These are phyloP conservation scores for Didymella exigua DNA, from an alignment of 2,329 filamentous ascomycete species.

Conservation along the genomic window DNA sequence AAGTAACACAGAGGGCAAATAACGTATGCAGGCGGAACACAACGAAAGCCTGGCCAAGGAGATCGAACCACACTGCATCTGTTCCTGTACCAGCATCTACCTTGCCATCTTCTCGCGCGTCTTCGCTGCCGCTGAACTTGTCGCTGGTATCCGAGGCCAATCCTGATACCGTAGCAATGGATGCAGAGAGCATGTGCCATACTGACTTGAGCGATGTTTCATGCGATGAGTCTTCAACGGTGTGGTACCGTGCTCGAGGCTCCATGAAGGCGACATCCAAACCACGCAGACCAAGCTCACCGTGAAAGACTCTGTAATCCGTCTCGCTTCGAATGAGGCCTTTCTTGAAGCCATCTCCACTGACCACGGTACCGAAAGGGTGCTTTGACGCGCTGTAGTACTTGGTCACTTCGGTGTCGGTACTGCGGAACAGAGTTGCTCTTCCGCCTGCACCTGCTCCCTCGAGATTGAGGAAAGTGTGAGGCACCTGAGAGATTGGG, in stretches of 20 bases:
- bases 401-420: constrained; percentile 82
- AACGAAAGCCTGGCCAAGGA: constrained; percentile 80
- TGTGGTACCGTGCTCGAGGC: constrained; percentile 87
- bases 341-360: constrained; percentile 80
- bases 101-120: constrained; percentile 63
- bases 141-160: constrained; percentile 72
- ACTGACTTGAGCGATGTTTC: constrained; percentile 75
- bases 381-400: constrained; percentile 74
- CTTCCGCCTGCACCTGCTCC: constrained; percentile 91
- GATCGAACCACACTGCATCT: constrained; percentile 88
- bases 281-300: constrained; percentile 78
- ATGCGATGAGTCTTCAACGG: constrained; percentile 80
- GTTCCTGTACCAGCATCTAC: constrained; percentile 70
- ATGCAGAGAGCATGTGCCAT: constrained; percentile 94
- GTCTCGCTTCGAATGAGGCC: constrained; percentile 84
- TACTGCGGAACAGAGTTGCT: constrained; percentile 84
- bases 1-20: constrained; percentile 83
- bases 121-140: constrained; percentile 68
- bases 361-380: constrained; percentile 84
- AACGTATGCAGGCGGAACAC: constrained; percentile 80
- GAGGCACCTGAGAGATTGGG: constrained; percentile 77
- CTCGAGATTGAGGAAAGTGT: constrained; percentile 93
- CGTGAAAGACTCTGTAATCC: constrained; percentile 84
- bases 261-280: constrained; percentile 91
- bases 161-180: constrained; percentile 73